Evolutionary conservation across 257 asterid genomes (phyloP).

Genomic region (Ilex aquifolium): DNA sequence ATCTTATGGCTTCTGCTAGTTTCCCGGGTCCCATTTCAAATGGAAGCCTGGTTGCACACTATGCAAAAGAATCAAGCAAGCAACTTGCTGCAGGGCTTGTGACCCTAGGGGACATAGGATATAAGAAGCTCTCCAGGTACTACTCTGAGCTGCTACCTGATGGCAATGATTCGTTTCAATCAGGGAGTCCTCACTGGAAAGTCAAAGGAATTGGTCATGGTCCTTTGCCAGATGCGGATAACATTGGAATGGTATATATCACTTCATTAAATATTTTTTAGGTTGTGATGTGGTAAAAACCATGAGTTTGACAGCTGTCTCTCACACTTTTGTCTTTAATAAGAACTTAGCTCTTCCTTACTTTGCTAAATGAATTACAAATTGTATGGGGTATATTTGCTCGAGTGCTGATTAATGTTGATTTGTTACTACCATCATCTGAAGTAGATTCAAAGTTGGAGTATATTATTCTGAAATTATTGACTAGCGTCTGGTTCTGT

Average conservation of each 20-base stretch:
- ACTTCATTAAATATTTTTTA: not conserved
- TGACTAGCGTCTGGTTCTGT: too few species aligned
- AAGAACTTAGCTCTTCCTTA: not conserved
- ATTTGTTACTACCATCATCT: too few species aligned
- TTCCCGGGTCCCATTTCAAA: slow-evolving; percentile 52
- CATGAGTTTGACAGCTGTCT: not conserved
- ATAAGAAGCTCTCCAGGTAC: slow-evolving; percentile 74
- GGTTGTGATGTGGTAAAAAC: not conserved
- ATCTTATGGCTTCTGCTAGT: slow-evolving; percentile 53
- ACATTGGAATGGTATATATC: slow-evolving; percentile 75
- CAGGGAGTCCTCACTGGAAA: slow-evolving; percentile 41
- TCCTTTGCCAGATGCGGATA: slow-evolving; percentile 47
- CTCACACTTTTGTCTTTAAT: not conserved
- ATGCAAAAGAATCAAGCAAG: slow-evolving; percentile 93
- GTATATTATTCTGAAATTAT: too few species aligned
- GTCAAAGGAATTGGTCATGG: slow-evolving; percentile 50
- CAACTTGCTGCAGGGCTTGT: slow-evolving; percentile 91
- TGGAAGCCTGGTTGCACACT: slow-evolving; percentile 87
- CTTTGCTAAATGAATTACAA: not conserved
- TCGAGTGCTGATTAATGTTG: not conserved
- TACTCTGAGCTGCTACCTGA: slow-evolving; percentile 74
- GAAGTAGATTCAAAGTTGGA: too few species aligned
- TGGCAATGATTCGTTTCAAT: slow-evolving; percentile 36
- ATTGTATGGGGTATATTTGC: not conserved
- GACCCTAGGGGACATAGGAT: slow-evolving; percentile 85